phyloP scores from a whole-genome alignment of 768 basidiomycete genomes.

The Agrocybe pediades region DNA sequence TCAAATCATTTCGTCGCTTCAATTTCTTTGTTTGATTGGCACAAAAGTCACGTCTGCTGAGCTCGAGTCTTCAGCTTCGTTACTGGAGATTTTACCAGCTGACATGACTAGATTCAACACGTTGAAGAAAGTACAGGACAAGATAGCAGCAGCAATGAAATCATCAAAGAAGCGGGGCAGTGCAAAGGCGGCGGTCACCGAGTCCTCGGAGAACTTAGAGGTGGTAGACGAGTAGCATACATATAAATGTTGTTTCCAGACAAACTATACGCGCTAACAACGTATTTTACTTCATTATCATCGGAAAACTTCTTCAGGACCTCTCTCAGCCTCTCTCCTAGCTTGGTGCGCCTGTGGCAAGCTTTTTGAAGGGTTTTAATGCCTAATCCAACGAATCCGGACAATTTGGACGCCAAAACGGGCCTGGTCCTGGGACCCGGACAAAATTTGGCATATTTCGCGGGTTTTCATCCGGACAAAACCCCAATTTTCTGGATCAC shows the following conservation, averaged over 20 bases:
- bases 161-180: not conserved
- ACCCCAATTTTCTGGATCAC: no score
- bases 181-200: no score
- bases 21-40: not conserved
- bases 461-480: slow-evolving; percentile 1
- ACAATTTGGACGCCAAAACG: not conserved
- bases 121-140: not conserved
- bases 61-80: not conserved
- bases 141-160: not conserved
- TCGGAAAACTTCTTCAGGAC: no score
- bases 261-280: no score
- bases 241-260: no score
- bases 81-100: not conserved
- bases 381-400: no score
- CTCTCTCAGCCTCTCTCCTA: no score
- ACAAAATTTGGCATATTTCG: not conserved
- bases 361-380: no score
- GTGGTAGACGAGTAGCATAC: no score
- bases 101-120: not conserved
- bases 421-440: not conserved
- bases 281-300: no score
- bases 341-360: no score
- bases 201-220: no score
- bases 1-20: not conserved
- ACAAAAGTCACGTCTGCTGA: not conserved